These are phyloP conservation scores for Polychytrium aggregatum DNA, from an alignment of 192 early-diverging fungal species.

Conservation along the genomic window DNA sequence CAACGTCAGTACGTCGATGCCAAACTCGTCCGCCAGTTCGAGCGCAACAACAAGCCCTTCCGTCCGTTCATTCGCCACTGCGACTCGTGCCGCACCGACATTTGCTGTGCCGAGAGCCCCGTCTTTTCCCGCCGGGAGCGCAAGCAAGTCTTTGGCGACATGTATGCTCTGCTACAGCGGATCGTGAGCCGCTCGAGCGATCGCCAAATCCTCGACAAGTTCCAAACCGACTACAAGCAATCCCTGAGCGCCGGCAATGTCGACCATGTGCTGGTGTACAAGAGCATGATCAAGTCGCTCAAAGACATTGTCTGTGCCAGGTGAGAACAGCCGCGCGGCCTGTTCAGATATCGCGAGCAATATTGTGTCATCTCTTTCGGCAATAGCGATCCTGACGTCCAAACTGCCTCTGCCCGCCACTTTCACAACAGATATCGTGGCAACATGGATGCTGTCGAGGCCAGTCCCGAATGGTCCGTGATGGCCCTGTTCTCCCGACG, in stretches of 20 bases:
- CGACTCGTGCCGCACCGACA: conserved; percentile 5
- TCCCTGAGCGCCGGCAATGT: neutral
- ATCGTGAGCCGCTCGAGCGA: neutral
- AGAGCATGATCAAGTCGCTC: too few relatives aligned
- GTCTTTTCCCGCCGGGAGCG: neutral
- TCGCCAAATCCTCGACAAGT: neutral
- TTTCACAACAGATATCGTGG: too few relatives aligned
- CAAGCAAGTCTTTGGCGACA: neutral
- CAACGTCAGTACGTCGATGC: conserved; percentile 9
- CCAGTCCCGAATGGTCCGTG: neutral
- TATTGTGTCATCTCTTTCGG: too few relatives aligned
- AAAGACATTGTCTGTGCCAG: too few relatives aligned
- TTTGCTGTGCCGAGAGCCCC: conserved; percentile 1
- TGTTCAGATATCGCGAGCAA: too few relatives aligned
- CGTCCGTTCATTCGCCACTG: conserved; percentile 5
- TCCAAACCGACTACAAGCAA: neutral
- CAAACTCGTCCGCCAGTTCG: conserved; percentile 6
- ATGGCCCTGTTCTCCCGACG: neutral
- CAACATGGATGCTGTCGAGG: too few relatives aligned
- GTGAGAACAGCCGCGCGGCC: too few relatives aligned
- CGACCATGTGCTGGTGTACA: too few relatives aligned
- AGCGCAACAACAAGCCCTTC: conserved; percentile 14
- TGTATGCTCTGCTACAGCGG: too few relatives aligned
- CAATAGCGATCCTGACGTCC: too few relatives aligned
- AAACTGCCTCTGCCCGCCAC: too few relatives aligned